Percentiles rank a stretch among this genome's conserved stretches.
Conservation (phyloP, 257 asterid species). For the Solanum stenotomum region DNA sequence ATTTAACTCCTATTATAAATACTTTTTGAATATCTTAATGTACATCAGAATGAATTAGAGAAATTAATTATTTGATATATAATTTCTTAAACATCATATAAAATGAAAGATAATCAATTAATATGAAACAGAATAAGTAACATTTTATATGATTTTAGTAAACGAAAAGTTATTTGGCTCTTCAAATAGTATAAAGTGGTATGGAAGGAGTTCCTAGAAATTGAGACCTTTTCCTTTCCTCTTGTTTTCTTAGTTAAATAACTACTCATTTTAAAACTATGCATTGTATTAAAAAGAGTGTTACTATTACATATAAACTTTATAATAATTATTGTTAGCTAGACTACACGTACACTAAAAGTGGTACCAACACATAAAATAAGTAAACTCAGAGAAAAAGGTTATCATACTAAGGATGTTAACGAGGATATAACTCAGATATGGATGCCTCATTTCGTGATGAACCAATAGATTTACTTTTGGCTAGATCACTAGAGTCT, state of each 20-base stretch:
- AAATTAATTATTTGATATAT: no score
- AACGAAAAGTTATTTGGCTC: no score
- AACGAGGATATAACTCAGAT: slow-evolving; percentile 6
- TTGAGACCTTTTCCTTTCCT: no score
- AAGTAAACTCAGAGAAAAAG: background rate
- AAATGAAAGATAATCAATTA: no score
- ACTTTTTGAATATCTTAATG: no score
- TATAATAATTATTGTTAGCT: background rate
- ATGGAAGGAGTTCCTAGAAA: no score
- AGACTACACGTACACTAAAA: background rate
- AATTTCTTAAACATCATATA: no score
- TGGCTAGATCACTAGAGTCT: background rate
- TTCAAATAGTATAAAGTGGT: no score
- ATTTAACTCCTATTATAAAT: no score
- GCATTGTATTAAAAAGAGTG: background rate
- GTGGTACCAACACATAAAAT: background rate
- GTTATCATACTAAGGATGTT: background rate
- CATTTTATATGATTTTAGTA: no score
- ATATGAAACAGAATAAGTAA: no score
- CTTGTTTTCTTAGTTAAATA: background rate
- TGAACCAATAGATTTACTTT: background rate
- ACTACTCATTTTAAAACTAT: background rate
- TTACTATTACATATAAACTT: background rate
- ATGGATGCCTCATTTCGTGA: background rate
- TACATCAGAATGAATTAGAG: no score